Conservation (phyloP, 495 filamentous ascomycete species). For the Penicillium manginii region DNA sequence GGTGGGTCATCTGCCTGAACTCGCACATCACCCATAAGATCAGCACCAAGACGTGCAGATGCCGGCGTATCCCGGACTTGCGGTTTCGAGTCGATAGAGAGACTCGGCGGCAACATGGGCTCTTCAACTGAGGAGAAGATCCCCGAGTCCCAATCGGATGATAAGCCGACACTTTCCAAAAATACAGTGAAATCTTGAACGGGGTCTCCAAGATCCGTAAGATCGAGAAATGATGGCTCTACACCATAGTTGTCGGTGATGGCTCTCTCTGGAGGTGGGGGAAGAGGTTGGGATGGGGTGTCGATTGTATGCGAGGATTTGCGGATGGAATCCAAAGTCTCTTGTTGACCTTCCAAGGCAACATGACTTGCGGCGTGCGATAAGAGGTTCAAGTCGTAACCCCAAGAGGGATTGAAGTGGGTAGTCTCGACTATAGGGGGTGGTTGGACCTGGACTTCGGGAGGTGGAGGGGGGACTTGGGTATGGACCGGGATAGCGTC, state of each 20-base stretch:
- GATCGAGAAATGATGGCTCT: conserved; percentile 51
- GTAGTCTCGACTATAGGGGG: conserved; percentile 49
- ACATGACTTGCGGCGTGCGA: conserved; percentile 56
- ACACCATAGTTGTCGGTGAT: conserved; percentile 53
- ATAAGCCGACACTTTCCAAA: conserved; percentile 53
- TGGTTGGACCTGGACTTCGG: conserved; percentile 45
- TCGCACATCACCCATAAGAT: conserved; percentile 45
- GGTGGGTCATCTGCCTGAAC: conserved; percentile 43
- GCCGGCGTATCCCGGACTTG: conserved; percentile 34
- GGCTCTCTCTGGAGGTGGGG: conserved; percentile 40
- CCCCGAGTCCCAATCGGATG: conserved; percentile 55
- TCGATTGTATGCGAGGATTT: conserved; percentile 38
- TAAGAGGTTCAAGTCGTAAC: conserved; percentile 53
- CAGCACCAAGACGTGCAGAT: conserved; percentile 36
- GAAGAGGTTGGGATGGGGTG: conserved; percentile 38
- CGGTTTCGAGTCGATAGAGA: conserved; percentile 46
- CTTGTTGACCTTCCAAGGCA: conserved; percentile 52
- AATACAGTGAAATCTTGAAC: conserved; percentile 57
- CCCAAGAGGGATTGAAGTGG: conserved; percentile 56
- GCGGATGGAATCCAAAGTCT: conserved; percentile 46
- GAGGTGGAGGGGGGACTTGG: conserved; percentile 39
- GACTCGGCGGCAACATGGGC: conserved; percentile 40
- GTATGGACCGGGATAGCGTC: conserved; percentile 49
- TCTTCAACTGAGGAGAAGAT: conserved; percentile 53
- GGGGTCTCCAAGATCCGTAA: conserved; percentile 51